phyloP scores from a whole-genome alignment of 345 rosid species.

The Dovyalis caffra region DNA sequence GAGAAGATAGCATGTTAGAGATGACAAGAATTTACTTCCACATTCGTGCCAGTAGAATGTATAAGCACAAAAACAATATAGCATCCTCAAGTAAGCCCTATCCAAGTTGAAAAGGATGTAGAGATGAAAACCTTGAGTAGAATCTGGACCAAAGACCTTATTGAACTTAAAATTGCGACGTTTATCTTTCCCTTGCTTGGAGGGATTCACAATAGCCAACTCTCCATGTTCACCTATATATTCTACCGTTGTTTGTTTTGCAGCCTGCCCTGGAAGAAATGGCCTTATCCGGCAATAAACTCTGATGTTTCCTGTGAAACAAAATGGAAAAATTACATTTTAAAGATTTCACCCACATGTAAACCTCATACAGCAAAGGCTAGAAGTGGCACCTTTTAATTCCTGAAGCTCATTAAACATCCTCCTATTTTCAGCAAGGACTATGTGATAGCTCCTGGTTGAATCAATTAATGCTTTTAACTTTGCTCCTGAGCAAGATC shows the following conservation, averaged over 20 bases:
- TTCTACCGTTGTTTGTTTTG: slow-evolving; percentile 53
- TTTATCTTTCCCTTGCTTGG: slow-evolving; percentile 76
- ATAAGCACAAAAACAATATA: not conserved
- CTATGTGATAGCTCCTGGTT: slow-evolving; percentile 63
- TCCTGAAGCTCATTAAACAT: slow-evolving; percentile 92
- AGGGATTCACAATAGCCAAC: slow-evolving; percentile 61
- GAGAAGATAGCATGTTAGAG: slow-evolving; percentile 13
- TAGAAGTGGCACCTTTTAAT: slow-evolving; percentile 56
- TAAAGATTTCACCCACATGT: not conserved
- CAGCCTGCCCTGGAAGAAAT: slow-evolving; percentile 59
- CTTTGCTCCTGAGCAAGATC: slow-evolving; percentile 47
- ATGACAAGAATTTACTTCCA: slow-evolving; percentile 8
- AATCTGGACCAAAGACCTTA: slow-evolving; percentile 62
- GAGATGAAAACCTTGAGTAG: slow-evolving; percentile 72
- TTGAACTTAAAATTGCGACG: slow-evolving; percentile 67
- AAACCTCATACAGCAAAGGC: slow-evolving; percentile 1
- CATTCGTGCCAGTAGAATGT: not conserved
- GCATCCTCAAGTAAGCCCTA: not conserved
- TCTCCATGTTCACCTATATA: slow-evolving; percentile 76
- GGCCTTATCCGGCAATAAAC: slow-evolving; percentile 88
- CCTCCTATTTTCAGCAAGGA: slow-evolving; percentile 77
- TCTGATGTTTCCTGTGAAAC: slow-evolving; percentile 79
- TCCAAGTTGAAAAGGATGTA: not conserved
- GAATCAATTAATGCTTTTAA: slow-evolving; percentile 52
- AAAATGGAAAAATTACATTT: slow-evolving; percentile 5